Evolutionary conservation across 768 basidiomycete species (phyloP).

Genomic region (Naganishia friedmannii): DNA sequence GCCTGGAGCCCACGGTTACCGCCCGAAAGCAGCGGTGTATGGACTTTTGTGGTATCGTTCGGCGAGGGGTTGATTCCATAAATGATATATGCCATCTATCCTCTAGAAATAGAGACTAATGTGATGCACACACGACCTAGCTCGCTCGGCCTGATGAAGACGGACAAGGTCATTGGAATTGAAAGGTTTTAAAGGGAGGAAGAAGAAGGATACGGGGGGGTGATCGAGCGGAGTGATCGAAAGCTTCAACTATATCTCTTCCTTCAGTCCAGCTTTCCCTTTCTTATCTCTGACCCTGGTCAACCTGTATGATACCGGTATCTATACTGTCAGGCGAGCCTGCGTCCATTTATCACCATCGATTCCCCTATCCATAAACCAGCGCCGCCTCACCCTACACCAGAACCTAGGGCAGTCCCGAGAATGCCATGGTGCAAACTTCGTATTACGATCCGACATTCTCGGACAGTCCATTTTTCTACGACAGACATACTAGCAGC

Average conservation of each 20-base stretch:
- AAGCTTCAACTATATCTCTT: background rate
- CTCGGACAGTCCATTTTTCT: constrained; percentile 52
- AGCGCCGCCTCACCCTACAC: background rate
- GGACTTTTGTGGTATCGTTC: no score
- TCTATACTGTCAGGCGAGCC: no score
- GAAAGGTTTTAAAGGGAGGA: background rate
- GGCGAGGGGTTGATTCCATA: no score
- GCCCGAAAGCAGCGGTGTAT: no score
- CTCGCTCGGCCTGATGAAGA: no score
- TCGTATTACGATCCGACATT: constrained; percentile 42
- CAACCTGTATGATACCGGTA: background rate
- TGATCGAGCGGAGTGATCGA: constrained; percentile 3
- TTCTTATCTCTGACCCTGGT: no score
- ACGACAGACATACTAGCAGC: constrained; percentile 39
- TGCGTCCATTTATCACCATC: no score
- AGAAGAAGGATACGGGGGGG: background rate
- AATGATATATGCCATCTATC: no score
- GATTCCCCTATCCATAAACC: background rate
- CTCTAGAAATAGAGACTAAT: no score
- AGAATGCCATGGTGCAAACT: constrained; percentile 25
- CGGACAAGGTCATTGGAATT: no score
- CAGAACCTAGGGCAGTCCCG: background rate
- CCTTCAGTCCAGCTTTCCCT: background rate
- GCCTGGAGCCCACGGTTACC: no score
- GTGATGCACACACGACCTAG: no score